These are phyloP conservation scores for Cladosporium sp. DNA, from an alignment of 2,329 filamentous ascomycete species.

Conservation along the genomic window DNA sequence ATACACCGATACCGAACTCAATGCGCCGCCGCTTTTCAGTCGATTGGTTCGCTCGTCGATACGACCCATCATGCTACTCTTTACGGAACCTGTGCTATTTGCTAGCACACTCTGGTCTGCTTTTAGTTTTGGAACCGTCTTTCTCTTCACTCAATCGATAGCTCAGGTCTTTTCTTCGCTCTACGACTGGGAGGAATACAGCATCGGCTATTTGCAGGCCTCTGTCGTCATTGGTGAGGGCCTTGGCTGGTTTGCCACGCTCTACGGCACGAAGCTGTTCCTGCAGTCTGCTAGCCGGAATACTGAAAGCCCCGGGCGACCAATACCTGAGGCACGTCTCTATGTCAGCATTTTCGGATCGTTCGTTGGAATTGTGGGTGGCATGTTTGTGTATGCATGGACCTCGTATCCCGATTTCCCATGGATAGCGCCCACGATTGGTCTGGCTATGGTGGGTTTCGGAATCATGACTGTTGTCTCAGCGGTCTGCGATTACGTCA, in stretches of 20 bases:
- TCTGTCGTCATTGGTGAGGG: conserved; percentile 50
- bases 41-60: conserved; percentile 37
- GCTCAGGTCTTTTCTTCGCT: conserved; percentile 43
- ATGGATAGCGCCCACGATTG: conserved; percentile 52
- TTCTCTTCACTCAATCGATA: conserved; percentile 52
- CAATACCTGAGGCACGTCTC: conserved; percentile 48
- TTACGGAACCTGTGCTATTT: conserved; percentile 53
- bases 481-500: conserved; percentile 51
- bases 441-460: conserved; percentile 51
- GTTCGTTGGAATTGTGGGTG: conserved; percentile 49
- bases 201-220: conserved; percentile 47
- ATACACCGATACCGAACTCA: conserved; percentile 39
- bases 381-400: conserved; percentile 56
- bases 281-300: conserved; percentile 43
- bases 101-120: conserved; percentile 51
- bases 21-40: conserved; percentile 33
- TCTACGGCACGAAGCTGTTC: conserved; percentile 41
- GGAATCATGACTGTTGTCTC: conserved; percentile 51
- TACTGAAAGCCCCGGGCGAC: conserved; percentile 36
- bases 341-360: conserved; percentile 47
- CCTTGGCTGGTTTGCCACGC: conserved; percentile 41
- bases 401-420: conserved; percentile 44
- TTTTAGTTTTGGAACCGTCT: conserved; percentile 50
- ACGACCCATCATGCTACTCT: conserved; percentile 44
- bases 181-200: conserved; percentile 44